Conservation (phyloP, 495 filamentous ascomycete genomes). For the Physcia stellaris region DNA sequence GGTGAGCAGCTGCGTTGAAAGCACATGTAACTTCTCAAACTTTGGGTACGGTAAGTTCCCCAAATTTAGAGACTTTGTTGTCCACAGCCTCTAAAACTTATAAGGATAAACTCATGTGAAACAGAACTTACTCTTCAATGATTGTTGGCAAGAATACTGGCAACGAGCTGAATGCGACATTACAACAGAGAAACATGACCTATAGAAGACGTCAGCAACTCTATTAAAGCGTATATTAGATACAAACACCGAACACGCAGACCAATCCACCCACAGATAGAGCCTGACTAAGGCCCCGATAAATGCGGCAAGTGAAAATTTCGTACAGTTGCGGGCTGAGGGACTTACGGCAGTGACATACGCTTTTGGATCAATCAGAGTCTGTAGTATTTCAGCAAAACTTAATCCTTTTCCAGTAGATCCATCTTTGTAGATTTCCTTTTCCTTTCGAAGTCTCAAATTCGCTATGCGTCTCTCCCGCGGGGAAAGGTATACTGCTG, state of each 20-base stretch:
- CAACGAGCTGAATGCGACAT: constrained; percentile 45
- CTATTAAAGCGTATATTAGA: not conserved
- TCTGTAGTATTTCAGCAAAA: constrained; percentile 37
- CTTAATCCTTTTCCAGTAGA: constrained; percentile 22
- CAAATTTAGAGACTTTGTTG: too few relatives aligned
- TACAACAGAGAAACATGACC: constrained; percentile 45
- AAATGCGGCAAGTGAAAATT: too few relatives aligned
- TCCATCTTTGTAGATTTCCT: constrained; percentile 3
- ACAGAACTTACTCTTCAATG: constrained; percentile 33
- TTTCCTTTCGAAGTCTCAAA: constrained; percentile 32
- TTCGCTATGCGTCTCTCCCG: constrained; percentile 33
- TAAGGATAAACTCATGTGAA: too few relatives aligned
- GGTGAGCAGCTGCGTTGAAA: not conserved
- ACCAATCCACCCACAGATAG: too few relatives aligned
- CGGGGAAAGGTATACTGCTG: constrained; percentile 33
- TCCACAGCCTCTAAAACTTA: too few relatives aligned
- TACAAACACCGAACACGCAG: too few relatives aligned
- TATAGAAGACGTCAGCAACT: constrained; percentile 15
- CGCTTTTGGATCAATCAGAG: constrained; percentile 46
- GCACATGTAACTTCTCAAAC: too few relatives aligned
- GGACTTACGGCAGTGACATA: constrained; percentile 52
- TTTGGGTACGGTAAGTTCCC: too few relatives aligned
- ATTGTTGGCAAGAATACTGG: constrained; percentile 48
- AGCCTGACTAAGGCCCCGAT: too few relatives aligned
- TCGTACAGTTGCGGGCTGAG: not conserved